These are phyloP conservation scores for Mytilinidion resinicola DNA, from an alignment of 495 filamentous ascomycete species.

Conservation along the genomic window DNA sequence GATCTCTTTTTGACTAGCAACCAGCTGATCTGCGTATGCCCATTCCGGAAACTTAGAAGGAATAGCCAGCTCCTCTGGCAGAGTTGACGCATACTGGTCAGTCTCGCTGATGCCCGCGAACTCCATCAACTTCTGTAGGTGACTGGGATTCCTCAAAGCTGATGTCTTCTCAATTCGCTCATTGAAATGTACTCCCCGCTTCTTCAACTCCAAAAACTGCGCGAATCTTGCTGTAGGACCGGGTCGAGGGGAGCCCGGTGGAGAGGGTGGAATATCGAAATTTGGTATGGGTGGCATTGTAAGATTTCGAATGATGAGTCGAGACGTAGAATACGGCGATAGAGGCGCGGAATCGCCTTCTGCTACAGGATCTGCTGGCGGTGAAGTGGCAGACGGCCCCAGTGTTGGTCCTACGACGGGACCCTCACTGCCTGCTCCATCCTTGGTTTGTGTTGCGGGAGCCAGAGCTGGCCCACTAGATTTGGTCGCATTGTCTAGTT, in stretches of 20 bases:
- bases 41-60: slow-evolving; percentile 57
- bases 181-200: slow-evolving; percentile 86
- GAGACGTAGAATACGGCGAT: slow-evolving; percentile 64
- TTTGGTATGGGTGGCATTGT: slow-evolving; percentile 78
- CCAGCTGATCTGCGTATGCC: slow-evolving; percentile 69
- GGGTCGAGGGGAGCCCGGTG: slow-evolving; percentile 63
- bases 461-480: background rate
- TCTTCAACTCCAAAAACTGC: slow-evolving; percentile 79
- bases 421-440: background rate
- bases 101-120: slow-evolving; percentile 67
- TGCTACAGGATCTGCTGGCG: slow-evolving; percentile 14
- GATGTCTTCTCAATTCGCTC: slow-evolving; percentile 63
- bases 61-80: slow-evolving; percentile 63
- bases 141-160: slow-evolving; percentile 71
- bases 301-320: slow-evolving; percentile 64
- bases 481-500: background rate
- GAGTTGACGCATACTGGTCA: slow-evolving; percentile 69
- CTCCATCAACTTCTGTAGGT: slow-evolving; percentile 69
- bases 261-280: slow-evolving; percentile 77
- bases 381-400: slow-evolving; percentile 38
- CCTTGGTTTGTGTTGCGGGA: background rate
- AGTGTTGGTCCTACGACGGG: slow-evolving; percentile 40
- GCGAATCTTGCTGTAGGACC: slow-evolving; percentile 65
- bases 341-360: slow-evolving; percentile 40
- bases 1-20: slow-evolving; percentile 56